Base-by-base conservation (phyloP, 345 rosid species). In the Brassica nigra region DNA sequence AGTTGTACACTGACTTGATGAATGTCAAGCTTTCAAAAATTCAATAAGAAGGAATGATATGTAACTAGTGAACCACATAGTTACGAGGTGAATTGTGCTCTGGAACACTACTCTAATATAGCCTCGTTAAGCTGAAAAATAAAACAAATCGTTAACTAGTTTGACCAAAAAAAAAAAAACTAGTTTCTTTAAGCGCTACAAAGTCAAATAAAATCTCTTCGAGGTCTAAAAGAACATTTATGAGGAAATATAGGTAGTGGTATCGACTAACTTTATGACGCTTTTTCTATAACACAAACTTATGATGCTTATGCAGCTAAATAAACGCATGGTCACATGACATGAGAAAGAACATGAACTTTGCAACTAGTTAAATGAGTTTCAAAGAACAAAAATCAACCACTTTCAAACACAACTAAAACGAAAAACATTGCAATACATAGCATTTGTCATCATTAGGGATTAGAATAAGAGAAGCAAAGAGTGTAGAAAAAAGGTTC, bases 341-440 rank as follows among this genome's bases (percentile, higher is more conserved):
- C 54, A 44, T 44, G 54, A 44, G 54, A 44, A 0, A 44, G 54
- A 44, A 44, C 54, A 44, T 44, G 54, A 12, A 9, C 54, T 44
- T 44, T 44, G 54, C 54, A 44, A 44, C 15, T 44, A 44, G 54
- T 44, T 44, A 44, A 11, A 44, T 44, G 54, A 44, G 54, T 39
- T 39, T 8, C 47, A 39, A 10, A 39, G 2, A 10, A 39, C 12
- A 39, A 39, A 39, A 39, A 39, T 8, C 47, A 39, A 39, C 12
- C 12, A 39, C 47, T 8, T 39, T 39, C 47, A 39, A 39, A 39
- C 47, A 39, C 11, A 39, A 39, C 90, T 85, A 81, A 89, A 86
- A 30, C 86, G 89, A 1, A 36, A 34, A 36, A 36, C 42, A 23
- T 23, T 23, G 27, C 27, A 23, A 23, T 23, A 23, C 27, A 23